phyloP scores from a whole-genome alignment of 805 yeast species.

The Helenozyma baotianmanensis region DNA sequence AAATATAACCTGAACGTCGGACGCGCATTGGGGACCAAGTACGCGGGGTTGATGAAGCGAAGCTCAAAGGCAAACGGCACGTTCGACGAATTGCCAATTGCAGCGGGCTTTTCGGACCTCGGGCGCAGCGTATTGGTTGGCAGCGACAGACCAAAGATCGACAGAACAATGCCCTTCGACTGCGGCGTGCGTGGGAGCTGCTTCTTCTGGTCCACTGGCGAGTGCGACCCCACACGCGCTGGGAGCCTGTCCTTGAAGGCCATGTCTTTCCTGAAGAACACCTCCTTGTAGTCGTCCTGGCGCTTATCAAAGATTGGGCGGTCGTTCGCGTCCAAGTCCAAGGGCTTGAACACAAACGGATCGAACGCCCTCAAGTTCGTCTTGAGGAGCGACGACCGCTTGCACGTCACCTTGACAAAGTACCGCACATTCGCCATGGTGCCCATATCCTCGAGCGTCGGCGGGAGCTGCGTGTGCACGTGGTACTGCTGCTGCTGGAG shows the following conservation, averaged over 20 bases:
- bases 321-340: conserved; percentile 30
- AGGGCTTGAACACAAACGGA: conserved; percentile 53
- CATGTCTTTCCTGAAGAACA: conserved; percentile 43
- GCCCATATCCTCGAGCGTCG: conserved; percentile 12
- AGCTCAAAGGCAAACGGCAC: conserved; percentile 44
- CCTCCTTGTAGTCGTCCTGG: conserved; percentile 32
- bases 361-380: conserved; percentile 42
- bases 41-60: conserved; percentile 45
- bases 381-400: conserved; percentile 45
- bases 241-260: conserved; percentile 38
- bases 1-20: conserved; percentile 33
- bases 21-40: conserved; percentile 40
- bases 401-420: conserved; percentile 59
- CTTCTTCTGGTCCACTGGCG: conserved; percentile 13
- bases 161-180: conserved; percentile 8
- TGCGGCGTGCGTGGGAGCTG: conserved; percentile 12
- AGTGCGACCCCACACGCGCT: conserved; percentile 31
- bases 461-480: conserved; percentile 11
- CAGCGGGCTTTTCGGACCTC: too few species aligned
- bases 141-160: conserved; percentile 8
- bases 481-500: conserved; percentile 5
- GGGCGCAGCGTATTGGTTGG: too few species aligned
- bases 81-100: conserved; percentile 16
- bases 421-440: conserved; percentile 42
- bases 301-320: conserved; percentile 12